Evolutionary conservation across 495 filamentous ascomycete species (phyloP).

Genomic region (Neurospora tetraspora): DNA sequence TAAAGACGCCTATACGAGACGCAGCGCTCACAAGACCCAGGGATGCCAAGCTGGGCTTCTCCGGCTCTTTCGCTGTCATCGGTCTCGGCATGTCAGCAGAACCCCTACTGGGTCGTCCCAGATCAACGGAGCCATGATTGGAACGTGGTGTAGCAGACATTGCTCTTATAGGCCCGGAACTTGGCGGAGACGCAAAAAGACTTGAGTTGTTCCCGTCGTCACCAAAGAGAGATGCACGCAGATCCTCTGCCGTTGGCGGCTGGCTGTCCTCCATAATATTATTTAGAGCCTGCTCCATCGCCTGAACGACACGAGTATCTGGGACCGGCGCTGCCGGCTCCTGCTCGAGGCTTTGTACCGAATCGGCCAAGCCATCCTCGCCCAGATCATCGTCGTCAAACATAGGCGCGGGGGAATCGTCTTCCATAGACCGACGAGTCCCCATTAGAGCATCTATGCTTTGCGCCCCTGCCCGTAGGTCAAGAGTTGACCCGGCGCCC

Average conservation of each 20-base stretch:
- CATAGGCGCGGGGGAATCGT: conserved; percentile 26
- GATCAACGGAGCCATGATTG: conserved; percentile 48
- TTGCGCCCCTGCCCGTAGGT: conserved; percentile 19
- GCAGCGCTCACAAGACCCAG: conserved; percentile 78
- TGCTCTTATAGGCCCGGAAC: conserved; percentile 28
- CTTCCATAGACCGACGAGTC: conserved; percentile 17
- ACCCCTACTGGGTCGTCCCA: conserved; percentile 33
- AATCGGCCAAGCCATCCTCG: conserved; percentile 42
- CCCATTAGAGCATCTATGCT: neutral
- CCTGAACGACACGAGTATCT: conserved; percentile 63
- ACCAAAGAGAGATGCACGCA: conserved; percentile 46
- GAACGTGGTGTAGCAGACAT: conserved; percentile 16
- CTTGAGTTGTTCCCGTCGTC: conserved; percentile 39
- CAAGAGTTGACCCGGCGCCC: conserved; percentile 35
- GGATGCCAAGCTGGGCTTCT: conserved; percentile 80
- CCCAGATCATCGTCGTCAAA: conserved; percentile 48
- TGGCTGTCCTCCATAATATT: conserved; percentile 75
- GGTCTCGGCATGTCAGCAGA: conserved; percentile 43
- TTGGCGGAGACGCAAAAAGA: conserved; percentile 32
- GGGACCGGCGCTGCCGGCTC: conserved; percentile 30
- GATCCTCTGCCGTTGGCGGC: conserved; percentile 51
- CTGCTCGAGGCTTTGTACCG: conserved; percentile 43
- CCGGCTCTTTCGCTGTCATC: conserved; percentile 38
- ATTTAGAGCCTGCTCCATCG: conserved; percentile 89
- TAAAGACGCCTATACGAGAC: conserved; percentile 77